Percentiles rank a stretch among this genome's conserved stretches.
phyloP scores from a whole-genome alignment of 495 filamentous ascomycete genomes.

The Chaetomium fimeti region DNA sequence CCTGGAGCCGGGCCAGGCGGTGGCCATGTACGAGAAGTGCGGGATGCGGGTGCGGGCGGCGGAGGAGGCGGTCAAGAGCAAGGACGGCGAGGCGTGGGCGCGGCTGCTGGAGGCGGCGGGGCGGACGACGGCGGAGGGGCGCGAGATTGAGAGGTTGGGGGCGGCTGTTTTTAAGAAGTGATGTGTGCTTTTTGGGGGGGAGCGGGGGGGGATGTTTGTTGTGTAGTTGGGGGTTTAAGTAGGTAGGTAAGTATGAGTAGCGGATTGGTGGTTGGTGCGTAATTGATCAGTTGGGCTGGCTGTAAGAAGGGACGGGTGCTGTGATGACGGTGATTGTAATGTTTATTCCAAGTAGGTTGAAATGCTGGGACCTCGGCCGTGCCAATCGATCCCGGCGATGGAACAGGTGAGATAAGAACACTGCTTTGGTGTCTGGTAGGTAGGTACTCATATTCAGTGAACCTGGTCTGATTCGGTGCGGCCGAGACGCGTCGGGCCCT shows the following conservation, averaged over 20 bases:
- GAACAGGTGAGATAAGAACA: too few species aligned
- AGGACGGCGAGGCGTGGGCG: conserved; percentile 63
- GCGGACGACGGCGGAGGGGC: conserved; percentile 42
- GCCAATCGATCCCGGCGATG: too few species aligned
- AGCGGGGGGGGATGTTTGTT: background rate
- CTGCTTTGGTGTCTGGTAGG: too few species aligned
- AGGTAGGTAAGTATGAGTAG: background rate
- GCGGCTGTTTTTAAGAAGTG: conserved; percentile 45
- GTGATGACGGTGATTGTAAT: background rate
- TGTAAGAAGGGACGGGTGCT: background rate
- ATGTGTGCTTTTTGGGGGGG: background rate
- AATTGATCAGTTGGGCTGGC: background rate
- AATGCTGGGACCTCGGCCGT: too few species aligned
- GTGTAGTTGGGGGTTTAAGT: background rate
- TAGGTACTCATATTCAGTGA: too few species aligned
- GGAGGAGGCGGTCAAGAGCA: conserved; percentile 82
- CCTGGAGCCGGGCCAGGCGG: conserved; percentile 58
- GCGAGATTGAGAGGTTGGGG: conserved; percentile 50
- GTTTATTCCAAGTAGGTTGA: background rate
- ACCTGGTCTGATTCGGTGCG: too few species aligned
- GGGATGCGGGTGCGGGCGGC: conserved; percentile 86
- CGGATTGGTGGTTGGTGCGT: background rate
- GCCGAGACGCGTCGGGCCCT: background rate
- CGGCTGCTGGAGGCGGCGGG: conserved; percentile 50
- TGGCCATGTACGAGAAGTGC: conserved; percentile 96